Evolutionary conservation across 148 eudicot species (phyloP).

Genomic region (Diospyros lotus): DNA sequence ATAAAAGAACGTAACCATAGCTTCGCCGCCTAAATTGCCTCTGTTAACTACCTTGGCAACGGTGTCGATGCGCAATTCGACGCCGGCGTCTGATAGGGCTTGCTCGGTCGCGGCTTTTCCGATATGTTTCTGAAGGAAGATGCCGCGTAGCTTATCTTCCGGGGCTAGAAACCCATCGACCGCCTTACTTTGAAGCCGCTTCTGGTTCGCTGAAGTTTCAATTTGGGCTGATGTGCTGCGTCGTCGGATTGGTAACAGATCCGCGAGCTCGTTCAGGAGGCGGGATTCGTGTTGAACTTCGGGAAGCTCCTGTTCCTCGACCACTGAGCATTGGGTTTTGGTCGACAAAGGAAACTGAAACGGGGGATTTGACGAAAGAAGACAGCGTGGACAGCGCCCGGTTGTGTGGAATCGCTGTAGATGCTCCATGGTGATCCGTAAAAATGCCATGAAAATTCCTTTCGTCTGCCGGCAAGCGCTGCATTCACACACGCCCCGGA

Average conservation of each 20-base stretch:
- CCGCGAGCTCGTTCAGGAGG: conserved; percentile 49
- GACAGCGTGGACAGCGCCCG: too few species aligned
- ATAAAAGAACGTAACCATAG: conserved; percentile 63
- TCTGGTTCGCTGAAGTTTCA: conserved; percentile 7
- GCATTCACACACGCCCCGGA: too few species aligned
- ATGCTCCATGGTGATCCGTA: too few species aligned
- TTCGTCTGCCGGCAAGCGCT: too few species aligned
- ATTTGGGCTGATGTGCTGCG: conserved; percentile 3
- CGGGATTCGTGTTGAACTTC: conserved; percentile 28
- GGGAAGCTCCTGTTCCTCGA: too few species aligned
- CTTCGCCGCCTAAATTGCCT: conserved; percentile 63
- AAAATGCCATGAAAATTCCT: too few species aligned
- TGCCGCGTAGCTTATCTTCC: conserved; percentile 77
- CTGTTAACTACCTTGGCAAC: conserved; percentile 59
- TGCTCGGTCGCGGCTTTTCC: conserved; percentile 46
- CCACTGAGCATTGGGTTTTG: too few species aligned
- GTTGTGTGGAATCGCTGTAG: too few species aligned
- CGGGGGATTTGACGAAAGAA: too few species aligned
- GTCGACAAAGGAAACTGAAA: too few species aligned
- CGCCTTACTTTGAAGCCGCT: conserved; percentile 18
- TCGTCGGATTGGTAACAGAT: conserved; percentile 44
- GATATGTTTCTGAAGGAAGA: conserved; percentile 69
- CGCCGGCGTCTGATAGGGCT: conserved; percentile 36
- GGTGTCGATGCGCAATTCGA: conserved; percentile 38
- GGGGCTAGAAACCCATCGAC: conserved; percentile 49